Conservation (phyloP, 1,284 basidiomycete genomes). For the Ceratorhiza oryzae-sativae region DNA sequence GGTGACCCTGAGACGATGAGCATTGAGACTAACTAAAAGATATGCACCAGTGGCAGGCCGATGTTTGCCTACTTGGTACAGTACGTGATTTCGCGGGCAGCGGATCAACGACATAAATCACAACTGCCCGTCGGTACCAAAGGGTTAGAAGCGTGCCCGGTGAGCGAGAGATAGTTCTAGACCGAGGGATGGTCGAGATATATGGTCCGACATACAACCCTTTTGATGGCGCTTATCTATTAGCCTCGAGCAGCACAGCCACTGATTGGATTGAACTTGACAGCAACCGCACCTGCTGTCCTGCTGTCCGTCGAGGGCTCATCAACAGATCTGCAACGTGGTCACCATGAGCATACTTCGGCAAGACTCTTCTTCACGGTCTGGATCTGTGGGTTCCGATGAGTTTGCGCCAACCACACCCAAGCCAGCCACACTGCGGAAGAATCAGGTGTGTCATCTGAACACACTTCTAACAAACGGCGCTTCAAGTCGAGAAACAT, state of each 20-base stretch:
- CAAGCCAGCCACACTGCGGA: conserved; percentile 29
- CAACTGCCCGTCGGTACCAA: neutral
- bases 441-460: conserved; percentile 23
- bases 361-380: conserved; percentile 27
- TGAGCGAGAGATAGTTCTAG: neutral
- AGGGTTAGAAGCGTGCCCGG: neutral
- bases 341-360: conserved; percentile 25
- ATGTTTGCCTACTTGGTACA: neutral
- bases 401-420: conserved; percentile 5
- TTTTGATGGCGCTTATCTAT: neutral
- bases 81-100: neutral
- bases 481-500: neutral
- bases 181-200: neutral
- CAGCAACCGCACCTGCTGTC: too few relatives aligned
- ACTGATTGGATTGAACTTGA: neutral
- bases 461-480: neutral
- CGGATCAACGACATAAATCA: neutral
- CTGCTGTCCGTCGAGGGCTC: neutral
- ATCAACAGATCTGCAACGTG: neutral
- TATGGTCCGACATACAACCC: too few relatives aligned
- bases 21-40: too few relatives aligned
- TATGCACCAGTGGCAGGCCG: too few relatives aligned
- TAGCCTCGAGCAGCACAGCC: neutral
- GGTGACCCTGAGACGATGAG: too few relatives aligned
- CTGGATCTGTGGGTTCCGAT: conserved; percentile 21